These are phyloP conservation scores for Mycena citricolor DNA, from an alignment of 1,284 basidiomycete species.

Conservation along the genomic window DNA sequence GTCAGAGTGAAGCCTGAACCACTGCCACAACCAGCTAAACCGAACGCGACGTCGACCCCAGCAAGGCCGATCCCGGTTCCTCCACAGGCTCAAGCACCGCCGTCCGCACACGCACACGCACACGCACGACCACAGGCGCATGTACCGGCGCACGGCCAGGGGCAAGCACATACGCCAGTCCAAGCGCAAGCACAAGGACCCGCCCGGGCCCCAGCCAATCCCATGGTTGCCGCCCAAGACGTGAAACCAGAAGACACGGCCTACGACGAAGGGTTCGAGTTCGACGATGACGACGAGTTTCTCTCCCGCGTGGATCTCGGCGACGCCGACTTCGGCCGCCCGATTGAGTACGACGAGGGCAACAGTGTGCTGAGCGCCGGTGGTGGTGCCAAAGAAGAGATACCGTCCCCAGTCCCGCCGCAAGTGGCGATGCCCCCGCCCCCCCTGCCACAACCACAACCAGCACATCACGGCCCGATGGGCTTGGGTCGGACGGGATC, in stretches of 20 bases:
- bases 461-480: slow-evolving; percentile 12
- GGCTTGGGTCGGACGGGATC: slow-evolving; percentile 10
- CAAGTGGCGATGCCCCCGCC: too few relatives aligned
- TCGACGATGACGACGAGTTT: slow-evolving; percentile 67
- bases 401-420: too few relatives aligned
- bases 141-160: slow-evolving; percentile 4
- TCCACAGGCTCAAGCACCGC: neutral
- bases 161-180: slow-evolving; percentile 6
- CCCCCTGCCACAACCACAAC: too few relatives aligned
- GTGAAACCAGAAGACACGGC: slow-evolving; percentile 28
- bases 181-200: slow-evolving; percentile 10
- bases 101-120: neutral
- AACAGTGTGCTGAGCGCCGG: slow-evolving; percentile 18
- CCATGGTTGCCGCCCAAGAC: slow-evolving; percentile 26
- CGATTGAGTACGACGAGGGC: slow-evolving; percentile 51
- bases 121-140: neutral
- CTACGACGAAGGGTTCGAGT: slow-evolving; percentile 47
- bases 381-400: slow-evolving; percentile 15
- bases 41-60: neutral
- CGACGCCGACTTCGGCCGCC: slow-evolving; percentile 47
- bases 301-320: slow-evolving; percentile 58
- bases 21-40: slow-evolving; percentile 7
- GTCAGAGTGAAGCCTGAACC: too few relatives aligned
- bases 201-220: slow-evolving; percentile 12
- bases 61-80: slow-evolving; percentile 1